Evolutionary conservation across 1,284 basidiomycete species (phyloP).

Genomic region (Microbotryum saponariae): DNA sequence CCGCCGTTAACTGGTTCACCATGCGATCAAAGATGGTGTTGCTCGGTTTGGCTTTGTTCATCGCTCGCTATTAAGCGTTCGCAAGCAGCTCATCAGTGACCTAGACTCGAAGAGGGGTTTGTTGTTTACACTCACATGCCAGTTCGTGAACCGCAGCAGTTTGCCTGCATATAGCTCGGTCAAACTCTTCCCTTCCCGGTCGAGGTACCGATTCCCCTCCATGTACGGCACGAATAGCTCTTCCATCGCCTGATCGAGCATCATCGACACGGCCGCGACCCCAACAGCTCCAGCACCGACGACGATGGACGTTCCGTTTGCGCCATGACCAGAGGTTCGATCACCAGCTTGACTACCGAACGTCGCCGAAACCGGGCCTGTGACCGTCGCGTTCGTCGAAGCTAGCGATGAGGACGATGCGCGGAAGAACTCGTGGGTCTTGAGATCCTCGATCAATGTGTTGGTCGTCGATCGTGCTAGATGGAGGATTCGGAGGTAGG

Average conservation of each 20-base stretch:
- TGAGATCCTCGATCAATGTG: constrained; percentile 80
- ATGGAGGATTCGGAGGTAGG: constrained; percentile 84
- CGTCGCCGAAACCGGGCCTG: constrained; percentile 1
- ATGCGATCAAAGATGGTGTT: constrained; percentile 76
- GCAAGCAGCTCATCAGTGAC: background rate
- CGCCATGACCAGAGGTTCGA: background rate
- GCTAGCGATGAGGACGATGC: constrained; percentile 44
- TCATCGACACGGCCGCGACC: constrained; percentile 54
- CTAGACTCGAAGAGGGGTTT: background rate
- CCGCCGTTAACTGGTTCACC: constrained; percentile 78
- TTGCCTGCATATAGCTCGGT: constrained; percentile 72
- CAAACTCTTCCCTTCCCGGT: constrained; percentile 81
- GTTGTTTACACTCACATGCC: constrained; percentile 59
- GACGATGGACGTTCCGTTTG: background rate
- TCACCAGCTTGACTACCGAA: background rate
- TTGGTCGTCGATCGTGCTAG: constrained; percentile 76
- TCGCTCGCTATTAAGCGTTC: constrained; percentile 40
- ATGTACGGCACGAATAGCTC: constrained; percentile 93
- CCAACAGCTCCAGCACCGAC: constrained; percentile 15
- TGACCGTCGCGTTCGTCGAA: background rate
- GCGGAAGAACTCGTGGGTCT: constrained; percentile 69
- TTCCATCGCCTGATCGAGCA: constrained; percentile 92
- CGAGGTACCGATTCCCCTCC: constrained; percentile 79
- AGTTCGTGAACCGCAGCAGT: constrained; percentile 70
- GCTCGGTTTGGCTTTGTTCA: constrained; percentile 68